Percentiles rank a stretch among this genome's conserved stretches.
Conservation (phyloP, 352 stramenopile species). For the Thraustotheca clavata region DNA sequence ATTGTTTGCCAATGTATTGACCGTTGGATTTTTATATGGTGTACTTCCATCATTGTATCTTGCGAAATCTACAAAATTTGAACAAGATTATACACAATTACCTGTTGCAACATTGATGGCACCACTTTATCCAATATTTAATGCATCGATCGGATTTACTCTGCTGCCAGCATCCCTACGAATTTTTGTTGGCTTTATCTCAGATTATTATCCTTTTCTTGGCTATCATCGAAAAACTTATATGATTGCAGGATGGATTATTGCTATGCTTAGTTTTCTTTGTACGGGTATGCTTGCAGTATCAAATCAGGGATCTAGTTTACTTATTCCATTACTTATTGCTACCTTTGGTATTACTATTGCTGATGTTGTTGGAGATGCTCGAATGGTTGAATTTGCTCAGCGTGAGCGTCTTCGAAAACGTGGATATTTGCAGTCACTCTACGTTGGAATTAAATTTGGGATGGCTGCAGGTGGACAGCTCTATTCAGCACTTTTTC, state of each 20-base stretch:
- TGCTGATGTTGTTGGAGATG: conserved; percentile 77
- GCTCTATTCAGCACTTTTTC: not conserved
- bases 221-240: conserved; percentile 87
- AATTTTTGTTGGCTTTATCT: conserved; percentile 81
- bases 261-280: conserved; percentile 45
- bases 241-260: conserved; percentile 66
- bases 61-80: not conserved
- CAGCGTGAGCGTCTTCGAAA: conserved; percentile 61
- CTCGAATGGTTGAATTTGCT: conserved; percentile 69
- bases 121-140: conserved; percentile 11
- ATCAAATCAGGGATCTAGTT: conserved; percentile 36
- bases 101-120: not conserved
- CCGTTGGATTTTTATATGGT: conserved; percentile 10
- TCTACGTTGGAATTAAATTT: conserved; percentile 3
- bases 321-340: conserved; percentile 61
- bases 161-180: conserved; percentile 76
- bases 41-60: conserved; percentile 4
- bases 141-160: not conserved
- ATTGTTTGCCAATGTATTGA: not conserved
- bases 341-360: conserved; percentile 75
- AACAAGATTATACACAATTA: not conserved
- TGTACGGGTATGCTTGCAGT: conserved; percentile 37
- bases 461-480: not conserved
- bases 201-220: conserved; percentile 76
- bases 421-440: conserved; percentile 48